Evolutionary conservation across 176 grass and related monocot species (phyloP), one percentile per base, ranked within the genome.

Genomic region (Elymus sibiricus): DNA sequence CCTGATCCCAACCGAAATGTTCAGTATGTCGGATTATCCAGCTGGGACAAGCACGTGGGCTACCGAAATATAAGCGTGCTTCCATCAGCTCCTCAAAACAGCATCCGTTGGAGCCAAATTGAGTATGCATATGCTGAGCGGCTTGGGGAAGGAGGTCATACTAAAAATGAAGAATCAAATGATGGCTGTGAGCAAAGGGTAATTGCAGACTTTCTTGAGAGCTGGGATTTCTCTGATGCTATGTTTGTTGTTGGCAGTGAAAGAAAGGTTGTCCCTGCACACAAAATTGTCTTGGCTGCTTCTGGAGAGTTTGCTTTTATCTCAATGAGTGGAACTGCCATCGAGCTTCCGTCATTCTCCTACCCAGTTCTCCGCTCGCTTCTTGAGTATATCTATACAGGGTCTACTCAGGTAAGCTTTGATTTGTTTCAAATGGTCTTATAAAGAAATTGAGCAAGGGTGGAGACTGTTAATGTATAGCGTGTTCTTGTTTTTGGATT

Each of bases 41-140:
- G 96, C 81, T 98, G 96, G 96, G 93, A 98, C 70, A 98, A 95
- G 62, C 96, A 95, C 64, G 96, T 98, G 9, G 91, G 91, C 4
- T 98, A 98, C 73, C 89, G 93, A 77, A 98, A 98, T 87, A 95
- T 98, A 66, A 91, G 49, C 24, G 79, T 98, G 65, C 84, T 98
- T 29, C 93, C 93, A 15, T 90, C 92, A 77, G 83, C 84, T 86
- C 87, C 91, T 66, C 82, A 86, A 74, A 89, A 92, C 35, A 92
- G 90, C 80, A 84, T 80, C n/a, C 78, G 89, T 74, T 91, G 90
- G 95, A 94, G 75, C 44, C 90, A 89, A n/a, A 87, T 92, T 78
- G 84, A 97, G 70, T 87, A 87, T 25, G 85, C 80, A 17, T 61
- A 80, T 67, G 85, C 43, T 66, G 87, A 91, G 21, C 64, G 44